Evolutionary conservation across 495 filamentous ascomycete genomes (phyloP), one percentile per base, ranked within the genome.

Genomic region (Letharia columbiana): DNA sequence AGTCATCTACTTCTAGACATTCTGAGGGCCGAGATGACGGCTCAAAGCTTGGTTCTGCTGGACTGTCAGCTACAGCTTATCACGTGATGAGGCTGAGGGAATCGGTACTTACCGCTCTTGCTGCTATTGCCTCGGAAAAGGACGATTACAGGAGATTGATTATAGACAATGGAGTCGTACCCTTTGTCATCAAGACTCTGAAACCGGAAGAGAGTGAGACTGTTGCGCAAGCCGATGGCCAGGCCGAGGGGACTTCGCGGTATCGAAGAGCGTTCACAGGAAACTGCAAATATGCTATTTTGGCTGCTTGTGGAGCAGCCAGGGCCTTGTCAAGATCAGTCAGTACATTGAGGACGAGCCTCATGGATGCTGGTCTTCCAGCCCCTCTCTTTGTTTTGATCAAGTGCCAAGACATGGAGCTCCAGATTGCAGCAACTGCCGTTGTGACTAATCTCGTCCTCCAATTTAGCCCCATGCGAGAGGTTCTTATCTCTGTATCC

Each of bases 391-490:
- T 92, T 67, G 78, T 79, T 23, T 83, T 98, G 35, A 77, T 98
- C 28, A 85, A 81, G 58, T 87, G 95, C 74, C 82, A 81, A 18
- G 86, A 94, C 72, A 78, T 90, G 39, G 87, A 94, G 61, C 89
- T 98, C 31, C 87, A 92, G 70, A 87, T 93, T 69, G 89, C 91
- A 41, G 92, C 95, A 3, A 91, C 90, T 0, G 86, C 87, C 23
- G 87, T 86, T 0, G 80, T 94, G 44, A 90, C 87, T 70, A 98
- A 98, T 73, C 75, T 98, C 44, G 81, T 95, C 3, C 77, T 89
- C 33, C 89, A 95, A 54, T 89, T 91, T 71, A 96, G 91, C 69
- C 92, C 94, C 15, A 91, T 98, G 91, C 85, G 89, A 77, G 83
- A 89, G 73, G 90, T 92, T 70, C 78, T 85, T 81, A 37, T 31